Base-by-base conservation (phyloP, 768 basidiomycete genomes). In the Clavaria fumosa region DNA sequence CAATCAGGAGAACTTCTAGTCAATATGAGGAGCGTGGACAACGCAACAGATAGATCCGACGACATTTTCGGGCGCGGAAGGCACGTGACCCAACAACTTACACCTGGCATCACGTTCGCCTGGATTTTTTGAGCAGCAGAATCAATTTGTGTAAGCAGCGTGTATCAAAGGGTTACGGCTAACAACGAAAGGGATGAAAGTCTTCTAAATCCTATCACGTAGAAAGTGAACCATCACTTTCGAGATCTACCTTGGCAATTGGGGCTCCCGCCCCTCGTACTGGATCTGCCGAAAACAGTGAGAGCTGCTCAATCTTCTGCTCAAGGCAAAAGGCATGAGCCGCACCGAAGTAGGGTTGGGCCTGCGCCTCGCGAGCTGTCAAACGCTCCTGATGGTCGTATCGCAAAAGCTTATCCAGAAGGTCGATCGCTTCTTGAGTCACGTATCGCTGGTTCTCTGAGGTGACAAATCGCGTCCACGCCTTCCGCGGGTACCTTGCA, bases 351-450 rank as follows among this genome's bases (percentile, higher is more conserved):
- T 95, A 96, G n/a, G 80, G 68, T 50, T 95, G 91, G 12, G 65
- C 67, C 54, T 93, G 89, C 4, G 88, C 86, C 57, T 97, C 93
- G 44, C 77, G 75, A 36, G 93, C 93, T 5, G 93, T 97, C 41
- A 96, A 66, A 38, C 93, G 77, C 53, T 93, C 90, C 63, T 95
- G 90, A 53, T 97, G 93, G 54, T 97, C 93, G 57, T 96, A 97
- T 37, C 88, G 78, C 53, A 95, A 69, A 23, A 97, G 69, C 60
- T 90, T 90, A 61, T 97, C 93, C 43, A 97, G 61, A 51, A 96
- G 78, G 62, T 95, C 91, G 50, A 96, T 84, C 23, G 90, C 93
- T 51, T 96, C 93, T 53, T 89, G 96, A 17, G 88, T 86, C 50
- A 96, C 89, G 58, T 85, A 95, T 41, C 89, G 75, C 56, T 93